Evolutionary conservation across 441 rosid species (phyloP).

Genomic region (Brassica balearica): DNA sequence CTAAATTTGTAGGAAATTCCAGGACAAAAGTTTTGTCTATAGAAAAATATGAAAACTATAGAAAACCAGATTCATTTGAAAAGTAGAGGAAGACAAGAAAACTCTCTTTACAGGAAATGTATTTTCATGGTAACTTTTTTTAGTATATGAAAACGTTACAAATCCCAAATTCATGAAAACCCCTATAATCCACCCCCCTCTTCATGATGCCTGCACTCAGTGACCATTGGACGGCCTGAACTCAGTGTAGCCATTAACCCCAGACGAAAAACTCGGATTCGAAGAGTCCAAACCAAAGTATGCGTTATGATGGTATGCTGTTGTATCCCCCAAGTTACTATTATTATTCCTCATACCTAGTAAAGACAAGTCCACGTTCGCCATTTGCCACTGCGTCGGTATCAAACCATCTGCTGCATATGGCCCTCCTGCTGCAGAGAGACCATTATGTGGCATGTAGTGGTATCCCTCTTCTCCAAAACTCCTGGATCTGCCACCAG

Average conservation of each 20-base stretch:
- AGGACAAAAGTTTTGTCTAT: neutral
- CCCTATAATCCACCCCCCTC: neutral
- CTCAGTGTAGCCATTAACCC: conserved; percentile 65
- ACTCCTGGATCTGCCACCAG: conserved; percentile 75
- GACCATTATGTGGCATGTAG: conserved; percentile 41
- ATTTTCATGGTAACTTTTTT: conserved; percentile 21
- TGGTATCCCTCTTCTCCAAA: conserved; percentile 59
- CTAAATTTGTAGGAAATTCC: neutral
- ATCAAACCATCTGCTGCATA: conserved; percentile 31
- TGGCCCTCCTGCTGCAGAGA: neutral
- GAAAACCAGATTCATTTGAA: conserved; percentile 18
- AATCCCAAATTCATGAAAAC: conserved; percentile 26
- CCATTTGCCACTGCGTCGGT: conserved; percentile 70
- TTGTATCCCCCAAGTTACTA: conserved; percentile 48
- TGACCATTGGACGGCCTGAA: conserved; percentile 87
- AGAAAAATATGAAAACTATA: neutral
- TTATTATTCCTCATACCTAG: conserved; percentile 53
- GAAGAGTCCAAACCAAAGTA: conserved; percentile 32
- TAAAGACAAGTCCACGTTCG: conserved; percentile 67
- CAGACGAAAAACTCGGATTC: conserved; percentile 52
- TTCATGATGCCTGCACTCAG: conserved; percentile 36
- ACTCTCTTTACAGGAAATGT: conserved; percentile 53
- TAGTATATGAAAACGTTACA: conserved; percentile 45
- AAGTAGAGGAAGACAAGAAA: conserved; percentile 12
- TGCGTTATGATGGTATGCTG: conserved; percentile 40